Conservation (phyloP, 208 protist species). For the Trypanosomatidae sp. region DNA sequence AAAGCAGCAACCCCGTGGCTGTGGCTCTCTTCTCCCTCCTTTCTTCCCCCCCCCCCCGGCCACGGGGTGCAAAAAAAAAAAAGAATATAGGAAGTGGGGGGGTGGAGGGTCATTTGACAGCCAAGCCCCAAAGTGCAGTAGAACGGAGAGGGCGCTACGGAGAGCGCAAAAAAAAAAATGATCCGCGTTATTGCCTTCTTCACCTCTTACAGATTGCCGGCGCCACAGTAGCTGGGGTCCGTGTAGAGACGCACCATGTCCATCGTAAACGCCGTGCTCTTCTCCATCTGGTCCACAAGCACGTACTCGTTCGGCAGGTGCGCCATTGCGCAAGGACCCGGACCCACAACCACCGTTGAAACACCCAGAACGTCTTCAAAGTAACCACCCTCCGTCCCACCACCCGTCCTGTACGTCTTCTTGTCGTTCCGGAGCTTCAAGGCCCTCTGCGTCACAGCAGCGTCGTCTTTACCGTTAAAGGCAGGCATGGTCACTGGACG, state of each 20-base stretch:
- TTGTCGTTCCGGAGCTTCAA: conserved; percentile 15
- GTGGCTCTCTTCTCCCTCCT: neutral
- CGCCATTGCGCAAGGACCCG: conserved; percentile 43
- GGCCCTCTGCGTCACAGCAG: conserved; percentile 35
- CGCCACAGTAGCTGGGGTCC: conserved; percentile 14
- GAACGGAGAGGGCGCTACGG: neutral
- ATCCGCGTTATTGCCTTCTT: neutral
- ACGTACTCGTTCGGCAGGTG: conserved; percentile 69
- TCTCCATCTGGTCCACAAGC: conserved; percentile 35
- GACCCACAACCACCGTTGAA: conserved; percentile 49
- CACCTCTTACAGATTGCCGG: conserved; percentile 14
- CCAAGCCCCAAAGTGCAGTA: neutral
- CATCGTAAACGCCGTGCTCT: conserved; percentile 30
- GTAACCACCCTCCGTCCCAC: conserved; percentile 57
- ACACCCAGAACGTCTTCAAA: conserved; percentile 53
- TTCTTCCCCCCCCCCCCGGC: neutral
- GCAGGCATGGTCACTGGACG: conserved; percentile 14
- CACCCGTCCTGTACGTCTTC: conserved; percentile 26
- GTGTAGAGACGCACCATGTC: conserved; percentile 37
- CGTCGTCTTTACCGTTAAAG: conserved; percentile 38
- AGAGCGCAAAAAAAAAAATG: neutral
- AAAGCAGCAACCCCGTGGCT: neutral
- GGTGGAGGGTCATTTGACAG: neutral
- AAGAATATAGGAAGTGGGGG: neutral
- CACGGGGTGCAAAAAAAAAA: neutral